Evolutionary conservation across 495 filamentous ascomycete species (phyloP).

Genomic region (Hyaloscypha variabilis): DNA sequence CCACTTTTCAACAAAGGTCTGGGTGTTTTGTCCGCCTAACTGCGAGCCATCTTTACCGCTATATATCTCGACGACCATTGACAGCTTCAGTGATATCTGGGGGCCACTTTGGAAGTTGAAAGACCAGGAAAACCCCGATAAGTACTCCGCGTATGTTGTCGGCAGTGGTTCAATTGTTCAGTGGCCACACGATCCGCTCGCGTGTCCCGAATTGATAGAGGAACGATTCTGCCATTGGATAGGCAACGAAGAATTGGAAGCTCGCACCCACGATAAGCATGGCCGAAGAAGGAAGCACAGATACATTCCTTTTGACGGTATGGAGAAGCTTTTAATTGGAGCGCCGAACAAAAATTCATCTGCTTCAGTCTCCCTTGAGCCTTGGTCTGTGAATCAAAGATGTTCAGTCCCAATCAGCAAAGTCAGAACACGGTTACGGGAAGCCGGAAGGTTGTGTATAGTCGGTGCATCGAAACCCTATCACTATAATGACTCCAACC

Average conservation of each 20-base stretch:
- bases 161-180: neutral
- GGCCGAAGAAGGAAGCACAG: no score
- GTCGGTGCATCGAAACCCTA: slow-evolving; percentile 10
- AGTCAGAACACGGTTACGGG: neutral
- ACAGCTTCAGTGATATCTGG: neutral
- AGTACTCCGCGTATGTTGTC: neutral
- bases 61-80: neutral
- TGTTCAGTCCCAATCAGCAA: neutral
- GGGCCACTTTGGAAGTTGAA: neutral
- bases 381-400: neutral
- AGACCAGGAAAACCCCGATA: neutral
- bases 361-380: neutral
- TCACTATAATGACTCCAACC: slow-evolving; percentile 5
- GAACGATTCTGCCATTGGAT: neutral
- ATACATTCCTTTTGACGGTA: neutral
- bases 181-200: neutral
- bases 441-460: neutral
- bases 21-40: neutral
- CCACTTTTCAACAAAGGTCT: neutral
- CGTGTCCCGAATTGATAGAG: neutral
- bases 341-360: neutral
- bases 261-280: no score
- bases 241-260: neutral
- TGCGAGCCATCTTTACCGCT: neutral
- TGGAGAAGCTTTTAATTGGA: neutral